Conservation (phyloP, 257 asterid genomes). For the Solanum chilense region DNA sequence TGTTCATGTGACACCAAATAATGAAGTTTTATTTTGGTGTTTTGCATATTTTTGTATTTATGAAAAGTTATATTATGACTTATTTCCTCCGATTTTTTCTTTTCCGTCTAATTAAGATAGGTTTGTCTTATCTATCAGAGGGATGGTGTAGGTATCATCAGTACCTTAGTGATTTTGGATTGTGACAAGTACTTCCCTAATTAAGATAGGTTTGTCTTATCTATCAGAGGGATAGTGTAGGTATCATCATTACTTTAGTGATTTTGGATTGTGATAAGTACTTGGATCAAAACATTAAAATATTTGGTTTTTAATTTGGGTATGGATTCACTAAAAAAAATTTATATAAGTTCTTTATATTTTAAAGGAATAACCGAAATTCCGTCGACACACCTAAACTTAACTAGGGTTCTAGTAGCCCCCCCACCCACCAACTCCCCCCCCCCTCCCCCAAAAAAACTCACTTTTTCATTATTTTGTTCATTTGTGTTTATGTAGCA, state of each 20-base stretch:
- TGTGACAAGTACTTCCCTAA: not conserved
- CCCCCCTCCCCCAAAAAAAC: too few relatives aligned
- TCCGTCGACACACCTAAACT: too few relatives aligned
- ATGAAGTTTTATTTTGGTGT: not conserved
- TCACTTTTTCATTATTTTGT: too few relatives aligned
- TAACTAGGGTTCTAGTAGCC: too few relatives aligned
- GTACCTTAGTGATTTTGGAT: not conserved
- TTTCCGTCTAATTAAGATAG: not conserved
- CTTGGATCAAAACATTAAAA: not conserved
- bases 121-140: not conserved
- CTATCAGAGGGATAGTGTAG: not conserved
- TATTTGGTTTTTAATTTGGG: not conserved
- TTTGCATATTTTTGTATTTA: not conserved
- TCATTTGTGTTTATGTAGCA: too few relatives aligned
- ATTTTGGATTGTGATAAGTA: not conserved
- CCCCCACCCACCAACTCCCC: too few relatives aligned
- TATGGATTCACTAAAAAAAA: too few relatives aligned
- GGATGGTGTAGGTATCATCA: not conserved
- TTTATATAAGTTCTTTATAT: not conserved
- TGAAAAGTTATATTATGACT: not conserved
- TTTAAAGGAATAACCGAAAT: too few relatives aligned
- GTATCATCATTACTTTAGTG: not conserved
- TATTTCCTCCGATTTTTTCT: too few relatives aligned
- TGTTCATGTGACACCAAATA: not conserved
- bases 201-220: not conserved